These are phyloP conservation scores for Ustulina deusta DNA, from an alignment of 2,329 filamentous ascomycete species.

Conservation along the genomic window DNA sequence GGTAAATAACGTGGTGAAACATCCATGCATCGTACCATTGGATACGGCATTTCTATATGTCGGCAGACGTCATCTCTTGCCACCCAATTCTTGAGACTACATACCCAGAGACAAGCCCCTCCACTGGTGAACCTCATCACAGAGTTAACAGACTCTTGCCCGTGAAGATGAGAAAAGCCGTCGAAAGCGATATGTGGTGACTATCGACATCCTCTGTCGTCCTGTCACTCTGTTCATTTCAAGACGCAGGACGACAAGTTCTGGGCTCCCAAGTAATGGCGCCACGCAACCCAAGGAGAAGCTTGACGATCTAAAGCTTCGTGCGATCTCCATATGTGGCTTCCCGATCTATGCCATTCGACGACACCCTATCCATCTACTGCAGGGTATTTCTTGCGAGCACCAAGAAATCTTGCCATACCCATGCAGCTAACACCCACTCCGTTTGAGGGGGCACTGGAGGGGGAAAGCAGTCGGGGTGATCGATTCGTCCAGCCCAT, in stretches of 20 bases:
- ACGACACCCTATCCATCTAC: background rate
- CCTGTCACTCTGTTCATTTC: background rate
- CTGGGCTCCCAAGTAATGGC: conserved; percentile 1
- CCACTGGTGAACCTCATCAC: background rate
- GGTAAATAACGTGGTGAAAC: conserved; percentile 25
- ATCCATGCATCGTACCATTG: conserved; percentile 16
- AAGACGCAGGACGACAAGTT: background rate
- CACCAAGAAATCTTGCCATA: conserved; percentile 12
- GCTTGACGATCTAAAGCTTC: background rate
- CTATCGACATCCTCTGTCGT: background rate
- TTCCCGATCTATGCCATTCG: conserved; percentile 13
- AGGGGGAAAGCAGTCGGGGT: conserved; percentile 16
- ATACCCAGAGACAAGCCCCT: conserved; percentile 11
- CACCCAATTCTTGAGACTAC: conserved; percentile 21
- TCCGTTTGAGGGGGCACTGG: conserved; percentile 19
- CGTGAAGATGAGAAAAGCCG: background rate
- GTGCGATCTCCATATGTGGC: conserved; percentile 21
- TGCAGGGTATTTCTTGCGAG: conserved; percentile 28
- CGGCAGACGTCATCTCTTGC: conserved; percentile 39
- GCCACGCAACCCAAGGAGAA: conserved; percentile 9
- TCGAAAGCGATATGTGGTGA: background rate
- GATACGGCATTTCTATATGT: conserved; percentile 31
- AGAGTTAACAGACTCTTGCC: background rate
- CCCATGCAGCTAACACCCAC: conserved; percentile 23
- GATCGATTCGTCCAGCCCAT: conserved; percentile 27